Base-by-base conservation (phyloP, 805 yeast species). In the Torulaspora indica region DNA sequence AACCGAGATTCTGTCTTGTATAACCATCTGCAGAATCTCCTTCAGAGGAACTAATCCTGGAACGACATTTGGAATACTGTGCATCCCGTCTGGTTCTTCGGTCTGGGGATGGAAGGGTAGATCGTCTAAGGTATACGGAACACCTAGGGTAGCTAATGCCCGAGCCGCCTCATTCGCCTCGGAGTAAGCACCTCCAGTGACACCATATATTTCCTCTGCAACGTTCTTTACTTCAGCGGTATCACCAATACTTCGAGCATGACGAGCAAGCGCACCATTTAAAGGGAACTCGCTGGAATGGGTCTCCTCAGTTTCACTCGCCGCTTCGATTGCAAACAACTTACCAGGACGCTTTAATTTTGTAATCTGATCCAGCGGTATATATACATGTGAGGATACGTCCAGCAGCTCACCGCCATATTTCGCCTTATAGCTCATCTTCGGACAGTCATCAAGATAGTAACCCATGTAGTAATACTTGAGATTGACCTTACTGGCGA, bases 341-440 rank as follows among this genome's bases (percentile, higher is more conserved):
- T 54, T 57, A 1, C 67, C 68, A 31, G 57, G 40, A 12, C 50
- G 49, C 13, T 61, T 52, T 5, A 50, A 43, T 3, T 52, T 33
- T 1, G 56, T 30, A 7, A 51, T 23, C 8, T 46, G 47, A 2
- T 45, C 30, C 15, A 67, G 46, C 1, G 61, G 53, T 17, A 72
- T 66, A 53, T 68, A 81, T 20, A 66, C 60, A 38, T 71, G 68
- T 40, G 71, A 74, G 44, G 73, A 66, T 12, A 79, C 63, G 56
- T 85, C 89, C 36, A 83, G 60, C 4, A 85, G 55, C 51, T 83
- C 84, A 4, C 90, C 93, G 0, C 91, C 91, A 63, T 83, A 88
- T 48, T 78, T 76, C 22, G 74, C 78, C 64, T 89, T 89, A 58
- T 90, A 90, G 37, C 69, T 71, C 96, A 89, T 88, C 63, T 89